phyloP scores from a whole-genome alignment of 2,329 filamentous ascomycete species.

The Capronia americana region DNA sequence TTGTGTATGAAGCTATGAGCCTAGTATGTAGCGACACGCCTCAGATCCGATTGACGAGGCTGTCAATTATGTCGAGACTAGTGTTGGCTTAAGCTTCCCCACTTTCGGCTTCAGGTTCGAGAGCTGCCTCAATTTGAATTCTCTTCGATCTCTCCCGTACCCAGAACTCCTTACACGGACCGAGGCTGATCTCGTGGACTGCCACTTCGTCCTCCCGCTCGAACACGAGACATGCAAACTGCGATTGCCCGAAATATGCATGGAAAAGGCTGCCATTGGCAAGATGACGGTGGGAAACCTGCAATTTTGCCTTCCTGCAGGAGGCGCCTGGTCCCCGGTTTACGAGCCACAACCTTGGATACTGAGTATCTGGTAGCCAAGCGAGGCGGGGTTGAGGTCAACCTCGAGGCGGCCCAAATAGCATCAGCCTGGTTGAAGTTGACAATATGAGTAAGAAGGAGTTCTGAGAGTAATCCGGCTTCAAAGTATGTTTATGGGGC shows the following conservation, averaged over 20 bases:
- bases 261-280: background rate
- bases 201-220: background rate
- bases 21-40: too few relatives aligned
- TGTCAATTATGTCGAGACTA: too few relatives aligned
- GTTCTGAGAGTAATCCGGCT: background rate
- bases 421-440: background rate
- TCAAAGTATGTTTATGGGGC: background rate
- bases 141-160: background rate
- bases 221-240: background rate
- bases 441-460: too few relatives aligned
- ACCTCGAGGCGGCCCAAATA: background rate
- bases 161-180: background rate
- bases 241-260: background rate
- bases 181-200: background rate
- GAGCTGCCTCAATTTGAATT: background rate
- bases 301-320: background rate
- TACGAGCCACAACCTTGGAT: background rate
- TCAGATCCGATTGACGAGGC: too few relatives aligned
- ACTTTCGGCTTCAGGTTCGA: too few relatives aligned
- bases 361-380: background rate
- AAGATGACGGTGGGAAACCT: background rate
- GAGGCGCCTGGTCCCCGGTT: background rate
- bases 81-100: too few relatives aligned
- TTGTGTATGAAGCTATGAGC: too few relatives aligned
- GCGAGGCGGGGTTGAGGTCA: background rate